A percentile compares a stretch with the other conserved stretches of the same genome.
phyloP scores from a whole-genome alignment of 352 stramenopile genomes.

The Blastocystis sp. region DNA sequence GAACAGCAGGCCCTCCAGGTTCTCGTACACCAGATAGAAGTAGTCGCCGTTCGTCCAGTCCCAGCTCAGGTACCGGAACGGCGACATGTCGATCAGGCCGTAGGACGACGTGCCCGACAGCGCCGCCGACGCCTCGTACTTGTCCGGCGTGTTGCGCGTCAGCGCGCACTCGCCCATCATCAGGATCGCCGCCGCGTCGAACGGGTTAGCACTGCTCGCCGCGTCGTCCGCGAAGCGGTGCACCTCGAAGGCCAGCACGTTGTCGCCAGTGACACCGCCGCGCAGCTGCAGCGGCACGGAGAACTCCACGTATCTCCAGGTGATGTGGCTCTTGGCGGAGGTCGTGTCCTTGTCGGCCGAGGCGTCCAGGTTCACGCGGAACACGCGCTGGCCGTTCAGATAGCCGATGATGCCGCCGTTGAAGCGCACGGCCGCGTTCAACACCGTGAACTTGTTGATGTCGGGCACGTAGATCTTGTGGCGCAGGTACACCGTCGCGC shows the following conservation, averaged over 20 bases:
- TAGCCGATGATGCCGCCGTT: slow-evolving; percentile 40
- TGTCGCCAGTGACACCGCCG: slow-evolving; percentile 13
- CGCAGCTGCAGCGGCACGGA: slow-evolving; percentile 51
- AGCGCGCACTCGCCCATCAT: slow-evolving; percentile 15
- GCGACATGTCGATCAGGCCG: slow-evolving; percentile 8
- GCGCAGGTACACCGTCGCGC: slow-evolving; percentile 28
- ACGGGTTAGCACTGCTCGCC: background rate
- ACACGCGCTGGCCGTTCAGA: slow-evolving; percentile 60
- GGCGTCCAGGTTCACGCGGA: slow-evolving; percentile 6
- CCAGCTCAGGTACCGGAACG: slow-evolving; percentile 24
- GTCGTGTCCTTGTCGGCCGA: background rate
- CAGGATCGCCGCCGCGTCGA: slow-evolving; percentile 17
- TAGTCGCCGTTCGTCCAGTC: slow-evolving; percentile 50
- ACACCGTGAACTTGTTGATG: slow-evolving; percentile 30
- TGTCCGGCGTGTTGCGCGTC: background rate
- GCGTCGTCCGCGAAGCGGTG: background rate
- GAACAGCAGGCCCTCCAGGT: slow-evolving; percentile 40
- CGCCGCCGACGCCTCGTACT: background rate
- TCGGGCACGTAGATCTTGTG: slow-evolving; percentile 16
- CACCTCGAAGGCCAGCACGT: slow-evolving; percentile 64
- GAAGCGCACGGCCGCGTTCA: slow-evolving; percentile 29
- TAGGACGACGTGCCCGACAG: background rate
- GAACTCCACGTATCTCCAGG: slow-evolving; percentile 7
- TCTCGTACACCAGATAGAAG: slow-evolving; percentile 22
- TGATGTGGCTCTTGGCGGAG: background rate